Conservation (phyloP, 164 flowering plant species). For the Piper betle region DNA sequence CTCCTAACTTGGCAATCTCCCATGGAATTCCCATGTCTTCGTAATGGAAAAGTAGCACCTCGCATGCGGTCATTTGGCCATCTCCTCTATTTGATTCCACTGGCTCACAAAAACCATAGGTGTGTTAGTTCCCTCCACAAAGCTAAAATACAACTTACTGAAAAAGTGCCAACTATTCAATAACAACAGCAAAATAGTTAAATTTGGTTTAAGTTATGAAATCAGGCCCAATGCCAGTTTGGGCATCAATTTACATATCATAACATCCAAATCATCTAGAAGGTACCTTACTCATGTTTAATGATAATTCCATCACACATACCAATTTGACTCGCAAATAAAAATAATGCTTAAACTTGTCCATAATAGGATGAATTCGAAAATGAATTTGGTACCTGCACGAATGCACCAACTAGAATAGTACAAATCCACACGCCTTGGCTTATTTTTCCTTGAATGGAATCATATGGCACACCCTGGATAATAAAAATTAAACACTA, state of each 20-base stretch:
- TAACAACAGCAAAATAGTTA: not conserved
- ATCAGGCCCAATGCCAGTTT: not conserved
- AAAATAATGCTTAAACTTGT: no score
- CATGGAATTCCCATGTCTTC: constrained; percentile 88
- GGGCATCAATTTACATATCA: no score
- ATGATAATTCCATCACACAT: no score
- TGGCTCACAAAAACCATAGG: constrained; percentile 9
- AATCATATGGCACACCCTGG: constrained; percentile 42
- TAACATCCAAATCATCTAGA: no score
- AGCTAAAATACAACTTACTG: not conserved
- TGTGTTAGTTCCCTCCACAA: not conserved
- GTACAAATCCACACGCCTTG: constrained; percentile 64
- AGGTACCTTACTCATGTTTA: no score
- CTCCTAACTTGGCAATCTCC: constrained; percentile 69
- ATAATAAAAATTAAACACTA: not conserved
- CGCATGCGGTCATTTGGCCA: constrained; percentile 52
- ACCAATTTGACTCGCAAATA: no score
- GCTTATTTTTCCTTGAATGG: constrained; percentile 42
- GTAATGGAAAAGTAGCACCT: constrained; percentile 64
- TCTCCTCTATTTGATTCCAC: constrained; percentile 49
- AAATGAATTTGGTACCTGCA: constrained; percentile 28
- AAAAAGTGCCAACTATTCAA: no score
- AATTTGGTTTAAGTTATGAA: not conserved
- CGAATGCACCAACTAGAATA: constrained; percentile 72
- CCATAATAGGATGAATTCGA: no score